Base-by-base conservation (phyloP, 2,329 filamentous ascomycete species). In the Didymella segeticola region DNA sequence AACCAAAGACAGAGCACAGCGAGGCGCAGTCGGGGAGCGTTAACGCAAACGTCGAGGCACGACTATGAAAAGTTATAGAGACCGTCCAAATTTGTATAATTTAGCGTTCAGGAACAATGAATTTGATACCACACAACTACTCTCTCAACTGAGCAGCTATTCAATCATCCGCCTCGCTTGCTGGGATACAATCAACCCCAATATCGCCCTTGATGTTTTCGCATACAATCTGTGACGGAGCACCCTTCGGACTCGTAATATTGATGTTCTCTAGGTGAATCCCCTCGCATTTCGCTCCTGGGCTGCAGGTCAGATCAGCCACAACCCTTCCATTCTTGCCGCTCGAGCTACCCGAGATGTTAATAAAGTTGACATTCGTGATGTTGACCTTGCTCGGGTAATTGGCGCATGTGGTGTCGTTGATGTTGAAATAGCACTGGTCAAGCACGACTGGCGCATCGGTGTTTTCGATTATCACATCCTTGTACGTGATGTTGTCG, bases 381-480 rank as follows among this genome's bases (percentile, higher is more conserved):
- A 87, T 80, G 61, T 86, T 82, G 60, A 86, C 83, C 7, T 77
- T 75, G 0, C 82, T 84, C 0, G 84, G 84, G 57, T 83, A 82
- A 12, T 76, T 53, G 2, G 80, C 77, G 61, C 84, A 87, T 2
- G 78, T 77, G 1, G 78, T 78, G 3, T 75, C 60, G 49, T 81
- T 79, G 57, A 84, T 75, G 56, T 86, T 81, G 69, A 86, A 86
- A 70, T 87, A 87, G 71, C 85, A 87, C 23, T 84, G 83, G 62
- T 87, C 84, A 7, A 87, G 73, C 29, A 85, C 82, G 19, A 85
- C 77, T 0, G 82, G 79, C 56, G 80, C 79, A 58, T 86, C 84
- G 17, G 83, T 85, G 57, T 84, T 83, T 17, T 82, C 82, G 33
- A 84, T 78, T 70, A 79, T 82, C 60, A 87, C 82, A 70, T 86